Evolutionary conservation across 169 alveolate genomes (phyloP), one percentile per base, ranked within the genome.

Genomic region (Babesia caballi): DNA sequence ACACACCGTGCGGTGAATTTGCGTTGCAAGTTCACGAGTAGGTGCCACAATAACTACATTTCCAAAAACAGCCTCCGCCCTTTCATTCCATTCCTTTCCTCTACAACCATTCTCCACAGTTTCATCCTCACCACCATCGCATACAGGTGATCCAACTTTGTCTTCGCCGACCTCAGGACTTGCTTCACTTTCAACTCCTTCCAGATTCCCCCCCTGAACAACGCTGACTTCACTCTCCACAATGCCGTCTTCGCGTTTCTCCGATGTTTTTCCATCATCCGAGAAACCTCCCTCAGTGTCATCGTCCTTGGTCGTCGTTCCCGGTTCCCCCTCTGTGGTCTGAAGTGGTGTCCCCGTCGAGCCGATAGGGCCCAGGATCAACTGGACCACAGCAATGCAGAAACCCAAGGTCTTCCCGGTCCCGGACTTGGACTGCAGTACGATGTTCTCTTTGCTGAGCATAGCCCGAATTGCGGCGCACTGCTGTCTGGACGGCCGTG

Each of bases 381-480:
- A 67, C 35, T 76, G 72, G 30, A 85, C 36, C 54, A 85, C 60
- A 11, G 86, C 76, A 19, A 89, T 54, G 49, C 90, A 84, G 32
- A 89, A 89, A n/a, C 85, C 61, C 61, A 89, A 42, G 11, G 94
- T 89, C 68, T 89, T 89, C 2, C 94, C 94, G 14, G 94, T 89
- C 23, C 94, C 94, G 17, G 91, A 82, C 66, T 85, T 84, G 19
- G 94, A 89, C 49, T 85, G 85, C 69, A 85, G 77, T 30, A 89
- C 54, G 35, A 89, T 49, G 50, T 72, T 57, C 28, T 47, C 28
- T 21, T 42, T 32, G 15, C 68, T 33, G 17, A 53, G 17, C 46
- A 54, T 51, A 8, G 82, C 60, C 56, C 50, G 41, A 5, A 78
- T 66, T 14, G 61, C 74, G 12, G 7, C 53, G 41, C 44, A 49